Evolutionary conservation across 1,284 basidiomycete genomes (phyloP), one percentile per base, ranked within the genome.

Genomic region (Neonothopanus nambi): DNA sequence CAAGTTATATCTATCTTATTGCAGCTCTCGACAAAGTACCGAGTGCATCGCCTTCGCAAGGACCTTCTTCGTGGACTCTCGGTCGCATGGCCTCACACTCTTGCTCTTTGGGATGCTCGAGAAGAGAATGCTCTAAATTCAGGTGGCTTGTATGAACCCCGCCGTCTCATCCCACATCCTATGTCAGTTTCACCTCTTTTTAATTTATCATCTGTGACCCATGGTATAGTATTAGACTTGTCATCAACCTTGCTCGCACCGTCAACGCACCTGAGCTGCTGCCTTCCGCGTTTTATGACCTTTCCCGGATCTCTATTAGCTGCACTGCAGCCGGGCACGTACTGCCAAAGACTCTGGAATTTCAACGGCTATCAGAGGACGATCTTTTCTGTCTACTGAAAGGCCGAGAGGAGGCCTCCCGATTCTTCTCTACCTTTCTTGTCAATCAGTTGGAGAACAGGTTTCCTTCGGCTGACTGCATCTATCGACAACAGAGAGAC

Each of bases 381-480:
- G 85, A 88, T 62, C 74, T 89, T 8, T 71, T 82, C 57, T 72
- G 66, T 39, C 74, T 85, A 37, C 74, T 88, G 17, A 79, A 78
- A 49, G 87, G 87, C 7, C 82, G 85, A 53, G 87, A 89, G 68
- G 78, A 82, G 51, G 77, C 80, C 3, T 82, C 84, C 11, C 81
- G 86, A 42, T 89, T 81, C 67, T 78, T 89, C 50, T 87, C 87
- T 6, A 85, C 83, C 15, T 89, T 89, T 64, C 78, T 89, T 59
- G 83, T 85, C 51, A 81, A 81, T 61, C 78, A 86, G 53, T 74
- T 89, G 30, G 86, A 89, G 68, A 81, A 82, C 42, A 73, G 86
- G 49, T 62, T 72, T 23, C 71, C 82, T 5, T 79, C 81, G 6
- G 44, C 67, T 9, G 67, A 63, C 50, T 89, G 87, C 65, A 57